phyloP scores from a whole-genome alignment of 2,329 filamentous ascomycete species.

The Aaosphaeria arxii region DNA sequence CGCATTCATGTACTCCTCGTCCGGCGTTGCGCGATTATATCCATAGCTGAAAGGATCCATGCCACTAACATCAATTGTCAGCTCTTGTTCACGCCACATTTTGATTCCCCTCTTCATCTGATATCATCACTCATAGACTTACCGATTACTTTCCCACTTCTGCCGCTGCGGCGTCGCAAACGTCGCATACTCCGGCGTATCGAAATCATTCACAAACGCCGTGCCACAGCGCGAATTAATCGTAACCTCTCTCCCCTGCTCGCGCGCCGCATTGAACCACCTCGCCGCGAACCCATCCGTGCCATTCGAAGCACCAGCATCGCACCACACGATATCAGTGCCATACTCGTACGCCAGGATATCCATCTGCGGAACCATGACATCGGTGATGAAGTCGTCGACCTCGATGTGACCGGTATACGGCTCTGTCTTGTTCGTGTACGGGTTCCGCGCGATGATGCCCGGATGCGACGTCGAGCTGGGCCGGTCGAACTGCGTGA shows the following conservation, averaged over 20 bases:
- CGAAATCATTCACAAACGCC: conserved; percentile 50
- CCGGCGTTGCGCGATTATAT: conserved; percentile 56
- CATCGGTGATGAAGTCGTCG: conserved; percentile 40
- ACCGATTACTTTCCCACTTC: conserved; percentile 59
- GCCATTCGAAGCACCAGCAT: conserved; percentile 44
- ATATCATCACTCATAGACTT: too few species aligned
- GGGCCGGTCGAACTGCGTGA: conserved; percentile 12
- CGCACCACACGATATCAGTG: conserved; percentile 48
- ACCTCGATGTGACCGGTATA: conserved; percentile 46
- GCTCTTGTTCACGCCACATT: too few species aligned
- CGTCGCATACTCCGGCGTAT: conserved; percentile 58
- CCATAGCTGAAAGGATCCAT: conserved; percentile 62
- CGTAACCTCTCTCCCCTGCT: conserved; percentile 47
- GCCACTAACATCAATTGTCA: conserved; percentile 25
- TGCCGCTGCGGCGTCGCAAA: conserved; percentile 50
- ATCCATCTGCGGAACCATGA: conserved; percentile 46
- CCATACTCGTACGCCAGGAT: conserved; percentile 39
- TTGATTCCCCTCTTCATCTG: too few species aligned
- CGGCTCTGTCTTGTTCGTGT: conserved; percentile 40
- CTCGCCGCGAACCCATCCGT: conserved; percentile 42
- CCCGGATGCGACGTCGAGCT: conserved; percentile 31
- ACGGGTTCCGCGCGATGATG: conserved; percentile 45
- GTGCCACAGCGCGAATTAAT: conserved; percentile 59
- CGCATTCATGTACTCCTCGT: conserved; percentile 52
- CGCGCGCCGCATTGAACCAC: conserved; percentile 43